Base-by-base conservation (phyloP, 1,139 yeast species). In the Candida tropicalis region DNA sequence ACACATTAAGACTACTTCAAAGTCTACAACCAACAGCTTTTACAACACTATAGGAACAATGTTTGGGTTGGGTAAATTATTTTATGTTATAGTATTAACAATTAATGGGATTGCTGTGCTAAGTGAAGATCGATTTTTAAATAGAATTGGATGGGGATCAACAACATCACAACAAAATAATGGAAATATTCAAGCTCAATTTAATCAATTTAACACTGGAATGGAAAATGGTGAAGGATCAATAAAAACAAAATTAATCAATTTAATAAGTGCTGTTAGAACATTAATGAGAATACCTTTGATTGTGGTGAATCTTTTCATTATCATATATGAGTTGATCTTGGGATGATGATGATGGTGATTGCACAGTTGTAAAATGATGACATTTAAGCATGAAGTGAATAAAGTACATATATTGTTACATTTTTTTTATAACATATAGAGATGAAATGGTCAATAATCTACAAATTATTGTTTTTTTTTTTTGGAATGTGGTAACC, bases 211-310 rank as follows among this genome's bases (percentile, higher is more conserved):
- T 38, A 55, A 56, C 37, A 55, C 57, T 5, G 54, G 54, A 7
- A 50, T 53, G 22, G 66, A 61, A n/a, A 44, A 53, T 7, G 45
- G 48, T 33, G 68, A 61, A 38, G 65, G 62, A 5, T 62, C 70
- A 1, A 56, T 73, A 12, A 73, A 71, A 51, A 55, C 62, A 8
- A 63, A 73, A 50, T 51, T 73, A 43, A 61, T 73, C 38, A 72
- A 69, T 50, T 65, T 73, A 47, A 73, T 73, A 35, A 64, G 75
- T 38, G 77, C 79, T 23, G 68, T 72, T 12, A 55, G 78, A 42
- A 73, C 78, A n/a, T 63, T 73, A 46, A 63, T 73, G 63, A 58
- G 79, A 35, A 65, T 73, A 42, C 79, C 79, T 7, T 66, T 73
- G 55, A 73, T 73, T 32, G 66, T 61, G 25, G 56, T 73, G 18